These are phyloP conservation scores for Lactuca sativa DNA, from an alignment of 129 eudicot species.

Conservation along the genomic window DNA sequence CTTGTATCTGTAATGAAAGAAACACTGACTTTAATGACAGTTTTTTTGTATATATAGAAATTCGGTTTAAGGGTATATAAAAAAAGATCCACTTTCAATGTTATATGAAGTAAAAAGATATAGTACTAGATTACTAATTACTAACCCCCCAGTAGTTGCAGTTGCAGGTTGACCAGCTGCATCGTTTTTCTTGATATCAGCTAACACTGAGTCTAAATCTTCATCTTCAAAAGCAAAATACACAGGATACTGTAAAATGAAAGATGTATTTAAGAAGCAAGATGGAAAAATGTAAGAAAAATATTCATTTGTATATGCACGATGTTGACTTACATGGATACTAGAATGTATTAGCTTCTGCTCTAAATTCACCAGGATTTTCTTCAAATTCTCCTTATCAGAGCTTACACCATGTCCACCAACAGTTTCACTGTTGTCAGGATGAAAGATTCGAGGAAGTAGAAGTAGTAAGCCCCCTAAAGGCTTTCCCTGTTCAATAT, in stretches of 20 bases:
- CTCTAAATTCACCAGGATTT: conserved; percentile 66
- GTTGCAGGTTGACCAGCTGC: conserved; percentile 95
- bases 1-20: conserved; percentile 68
- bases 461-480: conserved; percentile 86
- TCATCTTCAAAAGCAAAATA: conserved; percentile 95
- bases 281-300: neutral
- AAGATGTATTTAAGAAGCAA: conserved; percentile 2
- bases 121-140: conserved; percentile 23
- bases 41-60: neutral
- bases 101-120: neutral
- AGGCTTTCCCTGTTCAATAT: conserved; percentile 79
- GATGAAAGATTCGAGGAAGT: conserved; percentile 66
- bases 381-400: conserved; percentile 41
- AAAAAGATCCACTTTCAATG: neutral
- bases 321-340: conserved; percentile 65
- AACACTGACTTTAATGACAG: neutral
- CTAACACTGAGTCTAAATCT: conserved; percentile 64
- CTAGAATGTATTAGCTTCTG: conserved; percentile 68
- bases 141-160: conserved; percentile 99
- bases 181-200: conserved; percentile 81
- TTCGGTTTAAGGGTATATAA: neutral
- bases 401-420: conserved; percentile 40
- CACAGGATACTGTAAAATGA: conserved; percentile 80
- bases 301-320: neutral
- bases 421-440: conserved; percentile 35